Base-by-base conservation (phyloP, 148 eudicot species). In the Silene latifolia region DNA sequence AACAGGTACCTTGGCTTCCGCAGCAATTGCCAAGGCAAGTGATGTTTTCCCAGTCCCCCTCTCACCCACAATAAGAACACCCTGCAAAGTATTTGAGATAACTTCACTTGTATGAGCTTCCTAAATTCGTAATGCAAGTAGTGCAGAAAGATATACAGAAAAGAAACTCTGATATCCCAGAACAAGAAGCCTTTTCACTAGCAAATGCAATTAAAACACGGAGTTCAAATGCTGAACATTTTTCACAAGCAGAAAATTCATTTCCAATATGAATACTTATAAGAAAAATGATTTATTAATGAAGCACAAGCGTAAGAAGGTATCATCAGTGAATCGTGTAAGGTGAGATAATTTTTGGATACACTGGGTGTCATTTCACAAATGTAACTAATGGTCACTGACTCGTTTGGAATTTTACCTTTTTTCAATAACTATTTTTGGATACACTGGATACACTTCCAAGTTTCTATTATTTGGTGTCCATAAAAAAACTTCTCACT, bases 11-110 rank as follows among this genome's bases (percentile, higher is more conserved):
- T 80, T 89, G 44, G 98, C 98, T 81, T 91, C 94, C 21, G 98
- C 98, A 62, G 98, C 98, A 78, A 93, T 89, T 78, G 98, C 94
- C 80, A 89, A 46, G 66, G 98, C 98, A 61, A 93, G 83, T 24
- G 98, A 89, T 67, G 92, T 93, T 83, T 93, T 93, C 46, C 98
- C 98, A 44, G 97, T 89, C 76, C 98, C 98, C 76, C 89, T 86
- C 84, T 91, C 98, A 69, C 98, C 98, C 46, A 93, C 97, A 75
- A 93, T 88, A 59, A 93, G 90, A 83, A 93, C 94, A 56, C 98
- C 98, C 98, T 93, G 84, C 78, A 80, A 85, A 82, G 66, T 71
- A 81, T 20, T 65, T 25, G 18, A 75, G 12, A 76, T 44, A 27
- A 67, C 56, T 48, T 44, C 17, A 29, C 70, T 44, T 59, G 48